phyloP scores from a whole-genome alignment of 2,329 filamentous ascomycete genomes.

The Lachnellula suecica region DNA sequence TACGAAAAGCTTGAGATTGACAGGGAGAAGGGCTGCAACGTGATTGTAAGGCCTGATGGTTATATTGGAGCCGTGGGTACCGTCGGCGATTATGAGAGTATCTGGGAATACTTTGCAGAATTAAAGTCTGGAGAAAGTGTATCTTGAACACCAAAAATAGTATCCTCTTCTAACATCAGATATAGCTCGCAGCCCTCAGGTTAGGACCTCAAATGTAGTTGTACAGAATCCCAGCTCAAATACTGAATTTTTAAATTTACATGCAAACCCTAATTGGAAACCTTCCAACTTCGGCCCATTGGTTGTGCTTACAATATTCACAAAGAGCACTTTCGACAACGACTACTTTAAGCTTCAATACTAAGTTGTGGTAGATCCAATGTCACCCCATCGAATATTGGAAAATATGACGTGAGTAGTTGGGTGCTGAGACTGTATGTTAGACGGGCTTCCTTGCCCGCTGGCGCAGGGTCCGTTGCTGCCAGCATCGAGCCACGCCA shows the following conservation, averaged over 20 bases:
- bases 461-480: slow-evolving; percentile 52
- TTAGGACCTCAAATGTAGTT: too few relatives aligned
- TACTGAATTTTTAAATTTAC: too few relatives aligned
- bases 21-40: slow-evolving; percentile 51
- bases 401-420: slow-evolving; percentile 53
- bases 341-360: too few relatives aligned
- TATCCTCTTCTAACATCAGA: too few relatives aligned
- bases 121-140: background rate
- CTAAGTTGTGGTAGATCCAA: slow-evolving; percentile 46
- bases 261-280: too few relatives aligned
- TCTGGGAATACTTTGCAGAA: background rate
- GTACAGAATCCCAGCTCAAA: too few relatives aligned
- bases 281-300: too few relatives aligned
- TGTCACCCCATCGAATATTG: slow-evolving; percentile 59
- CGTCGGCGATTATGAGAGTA: slow-evolving; percentile 29
- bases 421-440: slow-evolving; percentile 47
- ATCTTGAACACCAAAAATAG: background rate
- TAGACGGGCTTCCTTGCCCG: slow-evolving; percentile 49
- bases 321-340: too few relatives aligned
- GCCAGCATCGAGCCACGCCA: slow-evolving; percentile 64
- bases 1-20: slow-evolving; percentile 63
- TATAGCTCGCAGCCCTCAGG: too few relatives aligned
- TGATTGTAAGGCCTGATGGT: slow-evolving; percentile 70
- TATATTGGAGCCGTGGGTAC: slow-evolving; percentile 62
- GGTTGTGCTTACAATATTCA: too few relatives aligned